These are phyloP conservation scores for Leccinum variicolor DNA, from an alignment of 768 basidiomycete species.

Conservation along the genomic window DNA sequence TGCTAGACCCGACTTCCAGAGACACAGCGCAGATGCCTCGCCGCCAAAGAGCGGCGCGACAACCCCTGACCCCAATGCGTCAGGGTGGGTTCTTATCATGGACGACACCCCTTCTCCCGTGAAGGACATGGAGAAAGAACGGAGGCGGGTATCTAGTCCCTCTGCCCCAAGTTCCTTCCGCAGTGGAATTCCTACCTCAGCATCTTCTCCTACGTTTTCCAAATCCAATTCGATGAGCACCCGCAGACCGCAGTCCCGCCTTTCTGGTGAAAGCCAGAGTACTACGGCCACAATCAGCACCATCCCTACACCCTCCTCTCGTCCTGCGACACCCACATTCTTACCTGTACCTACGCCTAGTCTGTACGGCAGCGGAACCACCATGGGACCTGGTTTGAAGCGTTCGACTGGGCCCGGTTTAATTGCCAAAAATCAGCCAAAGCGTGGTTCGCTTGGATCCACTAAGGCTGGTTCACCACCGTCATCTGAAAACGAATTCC, in stretches of 20 bases:
- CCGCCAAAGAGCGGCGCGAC: slow-evolving; percentile 35
- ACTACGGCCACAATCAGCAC: slow-evolving; percentile 57
- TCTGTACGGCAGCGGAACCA: slow-evolving; percentile 38
- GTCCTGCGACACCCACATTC: slow-evolving; percentile 74
- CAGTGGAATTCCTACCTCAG: slow-evolving; percentile 43
- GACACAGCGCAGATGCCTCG: slow-evolving; percentile 43
- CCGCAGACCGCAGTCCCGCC: slow-evolving; percentile 68
- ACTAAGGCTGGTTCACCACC: slow-evolving; percentile 32
- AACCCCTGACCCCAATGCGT: slow-evolving; percentile 54
- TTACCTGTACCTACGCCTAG: slow-evolving; percentile 64
- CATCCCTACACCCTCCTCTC: slow-evolving; percentile 63
- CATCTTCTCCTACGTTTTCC: slow-evolving; percentile 43
- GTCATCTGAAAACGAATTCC: slow-evolving; percentile 27
- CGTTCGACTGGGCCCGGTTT: slow-evolving; percentile 53
- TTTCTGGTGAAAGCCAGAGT: slow-evolving; percentile 59
- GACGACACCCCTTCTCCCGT: slow-evolving; percentile 76
- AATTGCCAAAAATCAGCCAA: slow-evolving; percentile 41
- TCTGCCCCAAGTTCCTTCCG: slow-evolving; percentile 52
- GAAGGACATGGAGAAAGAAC: slow-evolving; percentile 53
- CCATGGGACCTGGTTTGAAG: slow-evolving; percentile 47
- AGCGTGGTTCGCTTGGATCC: slow-evolving; percentile 63
- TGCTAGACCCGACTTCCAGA: slow-evolving; percentile 32
- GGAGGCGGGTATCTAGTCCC: slow-evolving; percentile 62
- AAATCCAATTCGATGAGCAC: slow-evolving; percentile 44
- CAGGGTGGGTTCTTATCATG: slow-evolving; percentile 89